phyloP scores from a whole-genome alignment of 164 flowering plant species.

The Warburgia ugandensis region DNA sequence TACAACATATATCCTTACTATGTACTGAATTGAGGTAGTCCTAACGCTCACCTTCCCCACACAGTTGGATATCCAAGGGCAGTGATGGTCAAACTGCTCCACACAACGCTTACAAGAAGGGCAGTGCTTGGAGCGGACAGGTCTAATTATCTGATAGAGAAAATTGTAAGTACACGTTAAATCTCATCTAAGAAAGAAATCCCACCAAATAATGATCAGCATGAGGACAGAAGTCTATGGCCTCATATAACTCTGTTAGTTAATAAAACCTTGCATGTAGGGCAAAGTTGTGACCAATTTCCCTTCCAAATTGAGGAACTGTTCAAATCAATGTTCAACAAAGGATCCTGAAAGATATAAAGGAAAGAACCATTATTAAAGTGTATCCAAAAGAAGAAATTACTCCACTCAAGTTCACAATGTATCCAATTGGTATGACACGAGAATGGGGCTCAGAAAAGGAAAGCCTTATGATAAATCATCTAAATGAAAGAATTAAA shows the following conservation, averaged over 20 bases:
- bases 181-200: background rate
- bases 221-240: background rate
- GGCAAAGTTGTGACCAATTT: slow-evolving; percentile 97
- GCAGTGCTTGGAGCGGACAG: slow-evolving; percentile 96
- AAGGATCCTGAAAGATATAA: slow-evolving; percentile 59
- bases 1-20: background rate
- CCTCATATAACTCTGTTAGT: no score
- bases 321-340: slow-evolving; percentile 58
- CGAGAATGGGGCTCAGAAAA: no score
- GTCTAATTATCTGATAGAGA: slow-evolving; percentile 70
- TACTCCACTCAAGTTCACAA: no score
- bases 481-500: no score
- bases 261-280: slow-evolving; percentile 99
- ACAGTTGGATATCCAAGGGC: slow-evolving; percentile 99
- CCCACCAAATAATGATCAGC: background rate
- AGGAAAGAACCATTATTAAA: background rate
- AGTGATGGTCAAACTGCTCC: slow-evolving; percentile 98
- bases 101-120: slow-evolving; percentile 79
- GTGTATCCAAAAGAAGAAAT: slow-evolving; percentile 2
- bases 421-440: no score
- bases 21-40: background rate
- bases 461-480: no score
- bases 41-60: slow-evolving; percentile 84
- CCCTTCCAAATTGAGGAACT: slow-evolving; percentile 62
- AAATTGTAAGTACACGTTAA: background rate